Percentiles rank a stretch among this genome's conserved stretches.
Conservation (phyloP, 2,329 filamentous ascomycete species). For the Verticillium isaacii region DNA sequence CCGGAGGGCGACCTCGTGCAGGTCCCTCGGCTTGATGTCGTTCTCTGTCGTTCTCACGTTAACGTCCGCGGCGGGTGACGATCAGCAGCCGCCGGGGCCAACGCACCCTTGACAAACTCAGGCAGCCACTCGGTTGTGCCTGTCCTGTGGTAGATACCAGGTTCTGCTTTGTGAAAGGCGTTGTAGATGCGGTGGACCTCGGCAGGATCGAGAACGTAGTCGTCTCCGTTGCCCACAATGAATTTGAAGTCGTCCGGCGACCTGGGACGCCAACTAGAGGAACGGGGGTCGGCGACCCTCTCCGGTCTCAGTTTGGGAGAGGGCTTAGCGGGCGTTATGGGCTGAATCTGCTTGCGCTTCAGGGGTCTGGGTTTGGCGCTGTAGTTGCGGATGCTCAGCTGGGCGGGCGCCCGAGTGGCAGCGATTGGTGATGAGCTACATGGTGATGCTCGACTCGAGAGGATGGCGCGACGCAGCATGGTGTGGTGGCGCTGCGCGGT, state of each 20-base stretch:
- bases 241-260: constrained; percentile 1
- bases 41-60: not conserved
- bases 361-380: not conserved
- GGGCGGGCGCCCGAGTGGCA: not conserved
- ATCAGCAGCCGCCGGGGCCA: not conserved
- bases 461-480: not conserved
- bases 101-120: constrained; percentile 2
- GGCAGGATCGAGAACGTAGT: not conserved
- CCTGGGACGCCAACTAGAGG: not conserved
- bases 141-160: not conserved
- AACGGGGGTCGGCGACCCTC: not conserved
- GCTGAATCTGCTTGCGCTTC: not conserved
- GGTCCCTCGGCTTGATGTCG: not conserved
- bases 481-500: too few species aligned
- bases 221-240: not conserved
- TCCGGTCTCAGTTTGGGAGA: not conserved
- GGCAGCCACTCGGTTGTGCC: not conserved
- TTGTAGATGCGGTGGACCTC: constrained; percentile 4
- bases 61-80: not conserved
- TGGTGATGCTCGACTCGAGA: not conserved
- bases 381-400: too few species aligned
- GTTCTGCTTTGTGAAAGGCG: not conserved
- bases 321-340: not conserved
- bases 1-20: constrained; percentile 5
- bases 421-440: not conserved